Conservation (phyloP, 1,139 yeast genomes). For the Candida gigantensis region DNA sequence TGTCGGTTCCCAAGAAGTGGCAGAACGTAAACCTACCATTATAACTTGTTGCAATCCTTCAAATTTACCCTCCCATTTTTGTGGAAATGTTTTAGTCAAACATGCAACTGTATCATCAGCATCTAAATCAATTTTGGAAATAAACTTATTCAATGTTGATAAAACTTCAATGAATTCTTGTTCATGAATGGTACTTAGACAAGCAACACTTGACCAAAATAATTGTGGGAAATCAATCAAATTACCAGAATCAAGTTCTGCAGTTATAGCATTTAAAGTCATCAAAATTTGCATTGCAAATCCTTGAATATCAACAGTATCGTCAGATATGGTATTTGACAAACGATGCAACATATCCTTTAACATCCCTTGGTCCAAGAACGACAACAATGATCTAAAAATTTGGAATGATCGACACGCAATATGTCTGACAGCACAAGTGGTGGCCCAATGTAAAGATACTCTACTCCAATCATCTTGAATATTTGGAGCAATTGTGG, state of each 20-base stretch:
- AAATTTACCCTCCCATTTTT: conserved; percentile 93
- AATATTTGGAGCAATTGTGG: conserved; percentile 49
- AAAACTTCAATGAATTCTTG: conserved; percentile 88
- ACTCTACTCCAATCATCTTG: conserved; percentile 84
- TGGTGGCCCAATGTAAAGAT: conserved; percentile 92
- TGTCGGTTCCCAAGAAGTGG: conserved; percentile 78
- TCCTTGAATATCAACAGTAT: conserved; percentile 86
- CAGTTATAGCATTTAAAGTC: conserved; percentile 91
- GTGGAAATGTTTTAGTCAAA: conserved; percentile 83
- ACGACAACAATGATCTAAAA: conserved; percentile 76
- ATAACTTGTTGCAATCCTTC: conserved; percentile 83
- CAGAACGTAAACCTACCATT: conserved; percentile 79
- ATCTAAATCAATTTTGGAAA: conserved; percentile 83
- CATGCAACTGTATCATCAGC: conserved; percentile 85
- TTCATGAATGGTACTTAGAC: conserved; percentile 86
- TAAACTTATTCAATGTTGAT: conserved; percentile 76
- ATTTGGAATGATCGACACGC: conserved; percentile 96
- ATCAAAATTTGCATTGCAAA: conserved; percentile 95
- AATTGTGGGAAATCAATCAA: conserved; percentile 87
- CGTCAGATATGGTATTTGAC: conserved; percentile 91
- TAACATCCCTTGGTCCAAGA: conserved; percentile 83
- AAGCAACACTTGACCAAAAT: conserved; percentile 95
- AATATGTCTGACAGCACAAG: conserved; percentile 95
- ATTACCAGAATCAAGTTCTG: conserved; percentile 76
- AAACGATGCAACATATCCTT: conserved; percentile 92